Percentiles rank a stretch among this genome's conserved stretches.
Conservation (phyloP, 2,329 filamentous ascomycete genomes). For the Beauveria varroae region DNA sequence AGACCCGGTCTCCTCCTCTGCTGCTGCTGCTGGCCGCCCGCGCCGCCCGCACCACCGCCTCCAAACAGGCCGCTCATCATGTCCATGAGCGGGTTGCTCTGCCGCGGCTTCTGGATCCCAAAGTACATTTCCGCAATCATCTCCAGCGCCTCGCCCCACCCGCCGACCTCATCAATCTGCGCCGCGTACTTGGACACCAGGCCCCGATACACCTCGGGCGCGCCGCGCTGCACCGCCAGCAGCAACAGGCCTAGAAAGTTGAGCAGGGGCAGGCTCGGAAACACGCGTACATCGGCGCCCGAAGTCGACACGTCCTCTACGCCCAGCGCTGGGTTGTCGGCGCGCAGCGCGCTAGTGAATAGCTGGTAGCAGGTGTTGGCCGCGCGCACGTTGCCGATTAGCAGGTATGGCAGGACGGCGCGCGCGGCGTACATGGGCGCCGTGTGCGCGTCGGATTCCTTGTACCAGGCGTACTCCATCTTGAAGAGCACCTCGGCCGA, state of each 20-base stretch:
- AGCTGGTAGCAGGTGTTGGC: conserved; percentile 76
- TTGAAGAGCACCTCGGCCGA: conserved; percentile 72
- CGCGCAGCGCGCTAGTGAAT: conserved; percentile 35
- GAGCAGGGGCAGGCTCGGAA: conserved; percentile 84
- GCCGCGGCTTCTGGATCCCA: conserved; percentile 76
- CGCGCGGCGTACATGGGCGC: conserved; percentile 81
- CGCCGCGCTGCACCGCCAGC: conserved; percentile 73
- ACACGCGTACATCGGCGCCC: conserved; percentile 61
- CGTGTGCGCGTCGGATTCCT: conserved; percentile 76
- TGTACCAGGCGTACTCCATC: conserved; percentile 93
- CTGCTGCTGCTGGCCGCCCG: conserved; percentile 30
- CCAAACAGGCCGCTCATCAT: conserved; percentile 98
- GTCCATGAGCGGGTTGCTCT: conserved; percentile 89
- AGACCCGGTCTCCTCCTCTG: conserved; percentile 32
- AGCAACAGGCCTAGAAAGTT: conserved; percentile 88
- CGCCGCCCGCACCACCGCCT: conserved; percentile 52
- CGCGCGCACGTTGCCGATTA: conserved; percentile 82
- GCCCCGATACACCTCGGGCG: conserved; percentile 71
- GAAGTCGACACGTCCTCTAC: conserved; percentile 75
- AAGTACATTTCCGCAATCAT: conserved; percentile 97
- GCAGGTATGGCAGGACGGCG: conserved; percentile 81
- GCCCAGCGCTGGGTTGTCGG: conserved; percentile 45
- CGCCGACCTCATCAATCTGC: conserved; percentile 62
- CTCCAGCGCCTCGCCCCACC: conserved; percentile 75
- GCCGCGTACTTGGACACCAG: conserved; percentile 72